These are phyloP conservation scores for Pichia membranifaciens DNA, from an alignment of 805 yeast genomes.

Conservation along the genomic window DNA sequence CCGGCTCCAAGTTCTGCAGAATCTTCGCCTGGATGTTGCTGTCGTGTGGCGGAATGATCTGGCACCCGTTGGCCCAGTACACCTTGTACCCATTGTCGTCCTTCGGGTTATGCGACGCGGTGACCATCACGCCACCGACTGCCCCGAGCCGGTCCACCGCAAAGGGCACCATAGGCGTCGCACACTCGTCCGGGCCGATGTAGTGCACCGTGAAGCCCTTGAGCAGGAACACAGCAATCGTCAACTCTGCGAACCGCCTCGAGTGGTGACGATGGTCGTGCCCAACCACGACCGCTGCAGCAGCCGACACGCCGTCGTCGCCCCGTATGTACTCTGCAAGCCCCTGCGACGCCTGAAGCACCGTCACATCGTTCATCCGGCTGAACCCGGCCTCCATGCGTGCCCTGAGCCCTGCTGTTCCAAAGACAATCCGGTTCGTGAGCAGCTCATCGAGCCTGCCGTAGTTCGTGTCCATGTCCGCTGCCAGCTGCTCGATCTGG, in stretches of 20 bases:
- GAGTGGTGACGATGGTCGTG: constrained; percentile 90
- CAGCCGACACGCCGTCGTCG: no score
- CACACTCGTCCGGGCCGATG: constrained; percentile 40
- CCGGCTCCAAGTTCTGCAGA: constrained; percentile 53
- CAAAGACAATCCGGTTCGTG: constrained; percentile 64
- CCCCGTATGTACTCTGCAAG: constrained; percentile 45
- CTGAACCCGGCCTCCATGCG: constrained; percentile 87
- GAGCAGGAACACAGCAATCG: constrained; percentile 66
- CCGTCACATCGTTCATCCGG: constrained; percentile 84
- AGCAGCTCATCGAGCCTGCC: constrained; percentile 48
- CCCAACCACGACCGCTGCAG: constrained; percentile 60
- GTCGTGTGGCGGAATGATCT: constrained; percentile 92
- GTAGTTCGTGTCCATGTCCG: constrained; percentile 26
- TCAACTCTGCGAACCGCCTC: constrained; percentile 65
- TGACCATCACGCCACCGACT: constrained; percentile 84
- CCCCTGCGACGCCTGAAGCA: constrained; percentile 87
- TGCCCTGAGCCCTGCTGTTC: constrained; percentile 90
- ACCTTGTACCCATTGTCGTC: constrained; percentile 92
- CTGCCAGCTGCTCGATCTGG: constrained; percentile 47
- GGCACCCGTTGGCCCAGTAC: constrained; percentile 90
- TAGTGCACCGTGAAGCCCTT: constrained; percentile 67
- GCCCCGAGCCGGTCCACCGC: constrained; percentile 60
- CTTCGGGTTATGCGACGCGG: constrained; percentile 85
- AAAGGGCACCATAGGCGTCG: constrained; percentile 92
- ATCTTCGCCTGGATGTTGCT: constrained; percentile 61